phyloP scores from a whole-genome alignment of 2,329 filamentous ascomycete genomes.

The Fusarium sp. region DNA sequence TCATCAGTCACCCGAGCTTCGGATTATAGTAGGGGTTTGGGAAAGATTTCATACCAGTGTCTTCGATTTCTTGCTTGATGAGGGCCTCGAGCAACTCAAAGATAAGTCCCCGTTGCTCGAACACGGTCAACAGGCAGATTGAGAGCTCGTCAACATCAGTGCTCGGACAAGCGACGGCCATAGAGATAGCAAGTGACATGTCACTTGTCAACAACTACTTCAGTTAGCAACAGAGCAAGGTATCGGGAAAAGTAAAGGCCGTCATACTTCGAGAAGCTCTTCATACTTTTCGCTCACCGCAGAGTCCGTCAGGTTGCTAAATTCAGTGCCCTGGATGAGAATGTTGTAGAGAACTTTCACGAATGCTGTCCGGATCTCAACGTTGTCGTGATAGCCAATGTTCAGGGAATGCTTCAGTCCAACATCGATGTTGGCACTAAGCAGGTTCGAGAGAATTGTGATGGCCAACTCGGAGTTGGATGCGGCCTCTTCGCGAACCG shows the following conservation, averaged over 20 bases:
- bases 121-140: conserved; percentile 76
- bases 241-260: not conserved
- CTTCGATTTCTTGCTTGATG: conserved; percentile 76
- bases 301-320: conserved; percentile 74
- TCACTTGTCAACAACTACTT: conserved; percentile 70
- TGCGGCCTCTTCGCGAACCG: conserved; percentile 63
- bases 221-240: conserved; percentile 1
- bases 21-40: not conserved
- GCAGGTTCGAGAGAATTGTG: conserved; percentile 74
- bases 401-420: conserved; percentile 76
- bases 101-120: conserved; percentile 72
- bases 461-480: conserved; percentile 73
- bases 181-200: conserved; percentile 70
- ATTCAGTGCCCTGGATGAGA: conserved; percentile 77
- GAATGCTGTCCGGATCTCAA: conserved; percentile 77
- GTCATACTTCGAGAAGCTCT: conserved; percentile 65
- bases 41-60: conserved; percentile 62
- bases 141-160: conserved; percentile 77
- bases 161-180: conserved; percentile 75
- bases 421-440: conserved; percentile 79
- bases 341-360: conserved; percentile 79
- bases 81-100: conserved; percentile 74
- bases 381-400: conserved; percentile 77
- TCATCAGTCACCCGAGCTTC: conserved; percentile 20
- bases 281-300: conserved; percentile 77